These are phyloP conservation scores for Camelina hispida DNA, from an alignment of 345 rosid genomes.

Conservation along the genomic window DNA sequence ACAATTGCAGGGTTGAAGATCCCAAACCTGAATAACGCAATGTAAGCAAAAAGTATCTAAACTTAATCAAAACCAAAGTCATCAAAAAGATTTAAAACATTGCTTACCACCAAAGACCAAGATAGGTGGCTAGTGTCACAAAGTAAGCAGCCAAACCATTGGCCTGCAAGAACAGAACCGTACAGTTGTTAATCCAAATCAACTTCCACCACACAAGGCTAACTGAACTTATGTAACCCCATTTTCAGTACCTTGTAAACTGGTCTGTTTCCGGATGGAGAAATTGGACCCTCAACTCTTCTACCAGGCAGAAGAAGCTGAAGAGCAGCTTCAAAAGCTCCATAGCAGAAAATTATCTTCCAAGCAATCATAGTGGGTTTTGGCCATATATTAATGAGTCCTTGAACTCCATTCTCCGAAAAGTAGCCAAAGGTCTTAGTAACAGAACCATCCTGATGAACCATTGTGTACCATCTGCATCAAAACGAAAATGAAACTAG, in stretches of 20 bases:
- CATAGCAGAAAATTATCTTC: constrained; percentile 78
- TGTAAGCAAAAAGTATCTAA: background rate
- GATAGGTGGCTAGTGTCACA: constrained; percentile 76
- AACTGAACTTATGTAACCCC: background rate
- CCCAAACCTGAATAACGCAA: constrained; percentile 71
- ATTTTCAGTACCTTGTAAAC: constrained; percentile 72
- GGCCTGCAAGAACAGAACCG: constrained; percentile 55
- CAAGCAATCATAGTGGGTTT: constrained; percentile 73
- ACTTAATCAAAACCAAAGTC: background rate
- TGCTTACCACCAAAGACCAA: constrained; percentile 95
- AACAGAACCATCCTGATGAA: constrained; percentile 88
- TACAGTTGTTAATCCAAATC: background rate
- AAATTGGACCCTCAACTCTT: constrained; percentile 84
- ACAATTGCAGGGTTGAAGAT: constrained; percentile 86
- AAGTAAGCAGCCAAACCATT: constrained; percentile 87
- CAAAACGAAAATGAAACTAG: background rate
- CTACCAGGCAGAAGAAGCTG: constrained; percentile 93
- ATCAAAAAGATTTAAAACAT: constrained; percentile 14
- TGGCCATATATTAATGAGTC: constrained; percentile 83
- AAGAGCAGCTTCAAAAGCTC: constrained; percentile 87
- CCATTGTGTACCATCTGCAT: constrained; percentile 96
- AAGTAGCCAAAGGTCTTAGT: constrained; percentile 58
- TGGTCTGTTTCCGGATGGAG: constrained; percentile 88
- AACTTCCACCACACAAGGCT: constrained; percentile 2
- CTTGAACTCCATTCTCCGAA: constrained; percentile 67